phyloP scores from a whole-genome alignment of 2,329 filamentous ascomycete species.

The Phoma sp. region DNA sequence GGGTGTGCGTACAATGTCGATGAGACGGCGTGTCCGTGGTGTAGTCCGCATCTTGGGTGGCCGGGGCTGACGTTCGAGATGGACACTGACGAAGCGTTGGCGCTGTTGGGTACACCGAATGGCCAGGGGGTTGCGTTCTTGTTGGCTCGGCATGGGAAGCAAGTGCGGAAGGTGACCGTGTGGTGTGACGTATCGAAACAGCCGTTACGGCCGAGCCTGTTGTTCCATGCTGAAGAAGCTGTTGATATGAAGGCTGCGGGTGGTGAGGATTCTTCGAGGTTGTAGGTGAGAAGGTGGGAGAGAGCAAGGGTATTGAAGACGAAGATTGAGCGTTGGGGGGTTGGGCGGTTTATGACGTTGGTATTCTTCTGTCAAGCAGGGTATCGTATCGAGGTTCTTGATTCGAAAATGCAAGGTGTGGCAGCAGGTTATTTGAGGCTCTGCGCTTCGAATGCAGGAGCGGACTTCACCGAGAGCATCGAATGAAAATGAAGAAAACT shows the following conservation, averaged over 20 bases:
- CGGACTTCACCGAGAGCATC: too few species aligned
- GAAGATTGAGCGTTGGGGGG: too few species aligned
- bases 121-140: constrained; percentile 9
- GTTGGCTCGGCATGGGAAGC: constrained; percentile 7
- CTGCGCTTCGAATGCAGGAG: too few species aligned
- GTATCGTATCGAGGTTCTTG: too few species aligned
- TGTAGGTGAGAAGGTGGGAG: too few species aligned
- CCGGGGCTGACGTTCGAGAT: neutral
- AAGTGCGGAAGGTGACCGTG: neutral
- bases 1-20: neutral
- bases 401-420: too few species aligned
- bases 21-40: neutral
- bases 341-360: too few species aligned
- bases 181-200: neutral
- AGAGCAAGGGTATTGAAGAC: too few species aligned
- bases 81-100: neutral
- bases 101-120: constrained; percentile 16
- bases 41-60: neutral
- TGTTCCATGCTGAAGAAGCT: neutral
- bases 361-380: too few species aligned
- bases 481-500: too few species aligned
- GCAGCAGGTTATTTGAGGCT: too few species aligned
- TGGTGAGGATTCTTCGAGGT: neutral
- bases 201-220: neutral
- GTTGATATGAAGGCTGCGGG: neutral